These are phyloP conservation scores for Pseudopediastrum boryanum DNA, from an alignment of 139 green algal species.

Conservation along the genomic window DNA sequence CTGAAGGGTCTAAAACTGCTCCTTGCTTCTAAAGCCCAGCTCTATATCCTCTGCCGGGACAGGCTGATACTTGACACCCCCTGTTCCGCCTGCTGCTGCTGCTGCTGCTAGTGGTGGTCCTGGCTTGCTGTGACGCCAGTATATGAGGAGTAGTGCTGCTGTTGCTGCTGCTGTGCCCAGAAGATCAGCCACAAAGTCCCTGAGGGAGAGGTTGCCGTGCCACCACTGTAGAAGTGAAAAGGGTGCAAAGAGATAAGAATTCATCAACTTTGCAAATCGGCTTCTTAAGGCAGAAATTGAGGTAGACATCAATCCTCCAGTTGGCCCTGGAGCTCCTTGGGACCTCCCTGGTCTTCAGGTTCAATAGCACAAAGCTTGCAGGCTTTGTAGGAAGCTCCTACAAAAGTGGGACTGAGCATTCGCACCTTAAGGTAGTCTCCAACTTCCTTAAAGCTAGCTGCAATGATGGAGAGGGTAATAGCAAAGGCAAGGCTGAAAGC, in stretches of 20 bases:
- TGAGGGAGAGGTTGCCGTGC: constrained; percentile 27
- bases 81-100: background rate
- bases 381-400: background rate
- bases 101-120: background rate
- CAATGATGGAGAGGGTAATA: background rate
- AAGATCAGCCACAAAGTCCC: constrained; percentile 24
- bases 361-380: too few species aligned
- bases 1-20: too few species aligned
- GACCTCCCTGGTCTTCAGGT: too few species aligned
- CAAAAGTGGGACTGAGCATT: too few species aligned
- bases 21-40: background rate
- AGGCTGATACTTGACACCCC: too few species aligned
- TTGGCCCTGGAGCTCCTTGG: too few species aligned
- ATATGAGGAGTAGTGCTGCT: background rate
- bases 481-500: background rate
- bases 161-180: constrained; percentile 9
- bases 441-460: constrained; percentile 17
- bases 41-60: background rate
- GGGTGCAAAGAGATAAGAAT: too few species aligned
- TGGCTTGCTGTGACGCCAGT: constrained; percentile 5
- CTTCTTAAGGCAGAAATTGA: too few species aligned
- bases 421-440: constrained; percentile 28
- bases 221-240: constrained; percentile 21
- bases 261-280: too few species aligned
- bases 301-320: too few species aligned